A percentile compares a stretch with the other conserved stretches of the same genome.
These are phyloP conservation scores for Aspergillus panamensis DNA, from an alignment of 495 filamentous ascomycete genomes.

Conservation along the genomic window DNA sequence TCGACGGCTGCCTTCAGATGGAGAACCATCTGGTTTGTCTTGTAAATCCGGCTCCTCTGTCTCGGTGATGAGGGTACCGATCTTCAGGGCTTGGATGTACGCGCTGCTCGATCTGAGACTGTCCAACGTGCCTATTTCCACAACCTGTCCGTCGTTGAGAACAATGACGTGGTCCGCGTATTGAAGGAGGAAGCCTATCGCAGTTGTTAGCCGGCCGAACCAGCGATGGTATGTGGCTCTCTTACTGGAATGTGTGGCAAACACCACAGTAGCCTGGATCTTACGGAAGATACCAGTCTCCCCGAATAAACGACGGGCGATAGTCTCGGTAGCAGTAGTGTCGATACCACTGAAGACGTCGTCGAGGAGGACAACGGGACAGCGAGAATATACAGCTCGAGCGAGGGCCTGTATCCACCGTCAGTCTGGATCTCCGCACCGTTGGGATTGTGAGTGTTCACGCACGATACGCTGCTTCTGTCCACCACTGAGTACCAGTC, in stretches of 20 bases:
- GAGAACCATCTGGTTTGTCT: neutral
- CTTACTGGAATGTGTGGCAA: slow-evolving; percentile 2
- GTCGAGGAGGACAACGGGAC: neutral
- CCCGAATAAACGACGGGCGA: slow-evolving; percentile 2
- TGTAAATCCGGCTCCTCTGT: neutral
- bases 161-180: slow-evolving; percentile 3
- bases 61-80: neutral
- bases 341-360: slow-evolving; percentile 12
- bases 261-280: neutral
- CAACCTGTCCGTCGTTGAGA: neutral
- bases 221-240: neutral
- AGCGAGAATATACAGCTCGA: slow-evolving; percentile 4
- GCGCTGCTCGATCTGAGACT: neutral
- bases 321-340: neutral
- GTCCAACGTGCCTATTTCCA: neutral
- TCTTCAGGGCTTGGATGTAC: neutral
- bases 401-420: neutral
- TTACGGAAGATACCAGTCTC: neutral
- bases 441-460: neutral
- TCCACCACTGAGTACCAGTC: slow-evolving; percentile 77
- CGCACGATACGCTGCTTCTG: slow-evolving; percentile 61
- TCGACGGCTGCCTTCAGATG: no score
- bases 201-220: neutral
- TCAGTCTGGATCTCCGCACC: neutral
- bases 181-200: slow-evolving; percentile 8